Evolutionary conservation across 768 basidiomycete genomes (phyloP), one percentile per base, ranked within the genome.

Genomic region (Podaxis sp.): DNA sequence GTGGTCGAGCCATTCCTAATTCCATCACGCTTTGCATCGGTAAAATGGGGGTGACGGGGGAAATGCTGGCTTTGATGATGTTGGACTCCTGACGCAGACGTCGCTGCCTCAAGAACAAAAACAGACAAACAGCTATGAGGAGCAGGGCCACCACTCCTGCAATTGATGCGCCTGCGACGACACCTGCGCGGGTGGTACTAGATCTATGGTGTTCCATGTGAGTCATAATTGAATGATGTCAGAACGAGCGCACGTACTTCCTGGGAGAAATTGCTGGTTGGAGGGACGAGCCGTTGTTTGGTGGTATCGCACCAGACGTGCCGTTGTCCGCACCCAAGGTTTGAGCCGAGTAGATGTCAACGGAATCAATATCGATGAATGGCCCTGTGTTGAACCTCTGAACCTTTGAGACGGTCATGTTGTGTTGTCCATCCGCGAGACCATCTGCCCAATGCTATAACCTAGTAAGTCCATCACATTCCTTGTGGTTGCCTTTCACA

Each of bases 361-460:
- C 71, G 13, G 73, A 70, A 61, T 82, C 80, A 32, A 82, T 54
- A 64, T 83, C 80, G 48, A 82, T 70, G 63, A 77, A 80, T 10
- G 72, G 73, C 1, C 74, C 73, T 32, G 73, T 69, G 14, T 68
- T 70, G 10, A 63, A 42, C 14, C 55, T 70, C 63, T 27, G 72
- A 65, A 60, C 73, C 64, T 42, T 74, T 3, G 61, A 70, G 36
- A 82, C 62, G 1, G 69, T 72, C 21, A 84, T 59, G 18, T 67
- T 72, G 62, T 84, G 82, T 36, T 69, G 64, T 9, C 72, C 72
- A 6, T 73, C 38, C 28, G 73, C 75, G 18, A 83, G 68, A 57
- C 72, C 70, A 62, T 71, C 75, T 21, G 69, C 68, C 64, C 77
- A 82, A 63, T 75, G 82, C 82, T 82, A 51, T n/a, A 37, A 36